phyloP scores from a whole-genome alignment of 2,329 filamentous ascomycete genomes.

The Penicillium sp. region DNA sequence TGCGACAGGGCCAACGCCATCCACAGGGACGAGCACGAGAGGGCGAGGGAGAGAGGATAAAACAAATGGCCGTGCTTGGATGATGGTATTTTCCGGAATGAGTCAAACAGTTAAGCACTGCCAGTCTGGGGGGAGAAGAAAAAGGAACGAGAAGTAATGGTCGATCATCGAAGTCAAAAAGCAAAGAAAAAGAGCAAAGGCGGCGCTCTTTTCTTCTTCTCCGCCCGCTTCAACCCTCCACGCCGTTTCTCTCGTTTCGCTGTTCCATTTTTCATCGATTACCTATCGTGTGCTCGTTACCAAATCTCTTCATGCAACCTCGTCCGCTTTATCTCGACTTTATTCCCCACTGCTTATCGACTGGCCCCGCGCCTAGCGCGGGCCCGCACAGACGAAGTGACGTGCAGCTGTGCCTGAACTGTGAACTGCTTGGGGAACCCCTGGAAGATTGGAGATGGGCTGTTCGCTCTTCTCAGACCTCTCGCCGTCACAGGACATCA shows the following conservation, averaged over 20 bases:
- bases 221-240: not conserved
- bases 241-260: slow-evolving; percentile 1
- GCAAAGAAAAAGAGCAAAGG: not conserved
- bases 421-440: slow-evolving; percentile 3
- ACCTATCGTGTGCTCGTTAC: slow-evolving; percentile 13
- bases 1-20: slow-evolving; percentile 7
- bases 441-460: not conserved
- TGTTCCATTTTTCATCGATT: not conserved
- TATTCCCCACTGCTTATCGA: slow-evolving; percentile 47
- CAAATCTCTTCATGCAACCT: slow-evolving; percentile 28
- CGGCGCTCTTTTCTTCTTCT: not conserved
- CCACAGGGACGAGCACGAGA: slow-evolving; percentile 1
- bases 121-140: not conserved
- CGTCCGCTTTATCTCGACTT: slow-evolving; percentile 31
- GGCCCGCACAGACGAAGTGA: slow-evolving; percentile 20
- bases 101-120: too few species aligned
- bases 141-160: not conserved
- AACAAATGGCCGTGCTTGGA: too few species aligned
- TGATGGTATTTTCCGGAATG: not conserved
- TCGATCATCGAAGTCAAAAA: not conserved
- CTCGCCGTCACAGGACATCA: not conserved
- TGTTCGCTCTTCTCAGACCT: not conserved
- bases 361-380: slow-evolving; percentile 34
- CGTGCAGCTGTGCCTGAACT: slow-evolving; percentile 22
- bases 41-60: slow-evolving; percentile 9